Evolutionary conservation across 202 grass and related monocot genomes (phyloP).

Genomic region (Schoenoplectus tabernaemontani): DNA sequence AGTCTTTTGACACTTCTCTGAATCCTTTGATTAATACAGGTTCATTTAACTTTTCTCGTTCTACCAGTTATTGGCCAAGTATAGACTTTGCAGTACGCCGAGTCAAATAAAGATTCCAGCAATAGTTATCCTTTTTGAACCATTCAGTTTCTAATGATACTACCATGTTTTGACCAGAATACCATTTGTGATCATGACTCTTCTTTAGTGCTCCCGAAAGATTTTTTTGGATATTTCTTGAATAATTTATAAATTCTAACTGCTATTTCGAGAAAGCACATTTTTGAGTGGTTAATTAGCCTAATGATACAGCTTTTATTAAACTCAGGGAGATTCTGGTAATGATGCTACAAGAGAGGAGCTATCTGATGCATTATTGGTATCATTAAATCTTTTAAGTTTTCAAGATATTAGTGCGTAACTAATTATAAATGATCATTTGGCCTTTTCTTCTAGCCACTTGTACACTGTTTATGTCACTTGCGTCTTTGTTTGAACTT

Average conservation of each 20-base stretch:
- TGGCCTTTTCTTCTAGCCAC: conserved; percentile 15
- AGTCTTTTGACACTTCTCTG: conserved; percentile 24
- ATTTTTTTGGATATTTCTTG: background rate
- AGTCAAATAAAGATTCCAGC: background rate
- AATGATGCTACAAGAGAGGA: conserved; percentile 56
- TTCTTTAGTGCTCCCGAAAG: background rate
- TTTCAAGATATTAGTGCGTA: conserved; percentile 11
- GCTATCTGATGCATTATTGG: conserved; percentile 78
- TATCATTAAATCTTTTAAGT: conserved; percentile 38
- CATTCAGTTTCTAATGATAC: background rate
- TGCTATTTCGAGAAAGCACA: background rate
- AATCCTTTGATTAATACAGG: background rate
- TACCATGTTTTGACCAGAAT: background rate
- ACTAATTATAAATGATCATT: conserved; percentile 2
- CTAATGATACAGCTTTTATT: background rate
- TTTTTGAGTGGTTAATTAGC: background rate
- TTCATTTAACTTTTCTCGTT: background rate
- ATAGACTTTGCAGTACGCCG: background rate
- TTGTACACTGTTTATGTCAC: conserved; percentile 12
- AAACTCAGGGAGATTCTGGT: conserved; percentile 30
- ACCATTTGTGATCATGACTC: background rate
- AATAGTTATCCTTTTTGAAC: background rate
- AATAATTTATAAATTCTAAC: background rate
- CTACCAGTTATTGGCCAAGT: background rate
- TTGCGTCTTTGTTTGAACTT: conserved; percentile 29